Base-by-base conservation (phyloP, 2,329 filamentous ascomycete genomes). In the Diplodia intermedia region DNA sequence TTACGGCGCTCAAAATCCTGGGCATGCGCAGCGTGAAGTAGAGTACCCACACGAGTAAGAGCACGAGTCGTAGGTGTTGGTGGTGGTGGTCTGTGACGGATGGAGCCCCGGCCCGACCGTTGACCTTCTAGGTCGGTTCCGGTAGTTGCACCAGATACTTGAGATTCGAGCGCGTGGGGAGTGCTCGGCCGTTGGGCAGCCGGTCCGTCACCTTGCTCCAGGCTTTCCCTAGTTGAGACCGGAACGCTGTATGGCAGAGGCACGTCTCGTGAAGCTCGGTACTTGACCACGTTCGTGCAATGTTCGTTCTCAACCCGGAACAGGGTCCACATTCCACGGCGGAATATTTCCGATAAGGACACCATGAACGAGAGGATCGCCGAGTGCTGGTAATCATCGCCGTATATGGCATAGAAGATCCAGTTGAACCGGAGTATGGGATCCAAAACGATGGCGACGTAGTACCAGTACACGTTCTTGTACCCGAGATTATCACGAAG, bases 251-350 rank as follows among this genome's bases (percentile, higher is more conserved):
- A 98, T 0, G 94, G 94, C 0, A 98, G 84, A 0, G 93, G 93
- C 0, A 97, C 87, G 74, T 97, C 94, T 67, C 94, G 87, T 2
- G 90, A 93, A 4, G 95, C 95, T 71, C 96, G 93, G 85, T 96
- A 96, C 72, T 92, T 89, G 20, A 89, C 87, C 2, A 99, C 94
- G 62, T 71, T 74, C 67, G 91, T 90, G 80, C 93, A 97, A 80
- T 99, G 95, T 75, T 99, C 95, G 78, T 99, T 99, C 79, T 99
- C 95, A 31, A 99, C 94, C 50, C 95, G 92, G 77, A 99, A 91
- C 4, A 98, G 83, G 0, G 91, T 90, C 95, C 95, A 99, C 76
- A 97, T 88, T 70, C 93, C 94, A 76, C 95, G 85, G 38, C 95
- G 88, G n/a, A 87, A 85, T 26, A 97, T 88, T 77, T 99, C 95